Base-by-base conservation (phyloP, 2,329 filamentous ascomycete genomes). In the Aspergillus sp. region DNA sequence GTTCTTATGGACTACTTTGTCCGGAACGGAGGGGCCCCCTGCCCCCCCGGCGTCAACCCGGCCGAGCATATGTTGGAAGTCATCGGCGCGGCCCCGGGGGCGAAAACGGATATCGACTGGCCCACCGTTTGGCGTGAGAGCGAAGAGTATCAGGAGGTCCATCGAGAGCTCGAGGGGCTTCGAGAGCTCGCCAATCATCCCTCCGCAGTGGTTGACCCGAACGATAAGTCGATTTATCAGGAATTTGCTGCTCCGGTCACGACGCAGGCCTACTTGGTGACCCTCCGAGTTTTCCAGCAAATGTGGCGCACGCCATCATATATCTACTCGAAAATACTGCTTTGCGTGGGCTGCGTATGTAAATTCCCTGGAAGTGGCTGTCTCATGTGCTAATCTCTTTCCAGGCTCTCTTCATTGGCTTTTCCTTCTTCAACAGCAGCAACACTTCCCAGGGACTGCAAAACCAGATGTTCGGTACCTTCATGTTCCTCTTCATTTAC, bases 291-390 rank as follows among this genome's bases (percentile, higher is more conserved):
- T 29, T 92, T 92, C 76, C 81, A 91, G 69, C 90, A 95, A 70
- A 93, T 92, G 79, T 95, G 90, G 89, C 87, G 91, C 54, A 91
- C 86, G 0, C 91, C 91, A 0, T 82, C 84, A 2, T 95, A 95
- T 75, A 91, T 95, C 69, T 94, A 91, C 75, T 86, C 88, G 64
- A 95, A 95, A 77, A 69, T 80, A 1, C 74, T 79, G 2, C 83
- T 94, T n/a, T 89, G 86, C 66, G 73, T 81, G 19, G 72, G 82
- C 16, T 78, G 78, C 64, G 78, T 58, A 48, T 5, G 46, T 48
- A n/a, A n/a, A 38, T 5, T 7, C 25, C 10, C 2, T 41, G 7
- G 13, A 40, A 21, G 2, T 11, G 34, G 10, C 13, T n/a, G 10
- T n/a, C 34, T 14, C 9, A 5, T 29, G 20, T 47, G 34, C 31